Evolutionary conservation across 306 rosid genomes (phyloP), one percentile per base, ranked within the genome.

Genomic region (Elaeagnus macrophylla): DNA sequence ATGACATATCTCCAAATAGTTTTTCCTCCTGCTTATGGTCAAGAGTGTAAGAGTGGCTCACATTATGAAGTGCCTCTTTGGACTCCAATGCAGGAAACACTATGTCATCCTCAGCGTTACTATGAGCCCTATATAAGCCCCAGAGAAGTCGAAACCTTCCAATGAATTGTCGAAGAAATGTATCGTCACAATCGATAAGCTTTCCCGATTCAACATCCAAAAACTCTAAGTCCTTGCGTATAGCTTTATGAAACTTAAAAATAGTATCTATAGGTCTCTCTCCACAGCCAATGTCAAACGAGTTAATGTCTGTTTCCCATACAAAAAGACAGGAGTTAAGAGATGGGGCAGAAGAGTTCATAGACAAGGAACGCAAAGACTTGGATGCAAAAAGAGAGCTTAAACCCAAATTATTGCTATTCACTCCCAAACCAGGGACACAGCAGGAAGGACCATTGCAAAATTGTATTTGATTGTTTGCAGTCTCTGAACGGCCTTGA

Each of bases 121-220:
- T 93, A 60, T 93, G 99, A 60, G 99, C 99, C 81, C 96, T 84
- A 67, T 93, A 87, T 66, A 93, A 77, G 36, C 99, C 99, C 99
- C 99, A 93, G 63, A 93, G 77, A 62, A 93, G 91, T 53, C 90
- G 96, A 67, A 93, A 93, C 73, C 99, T 82, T 59, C 99, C 99
- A 50, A 64, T 80, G 60, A 93, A 93, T 74, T 87, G 94, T 47
- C 75, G 71, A 47, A 93, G 76, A 61, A 75, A 77, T 43, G 81
- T 67, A 66, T 78, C 99, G 69, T 84, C 94, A 79, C 88, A 77
- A 19, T 84, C 88, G 72, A 57, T 72, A 71, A 93, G 96, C 79
- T 84, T 93, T 74, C 99, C 99, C 68, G 99, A 93, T 77, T 93
- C 96, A 70, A 82, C 73, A 54, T 93, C 99, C 71, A 93, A 79